A percentile compares a stretch with the other conserved stretches of the same genome.
Evolutionary conservation across 2,329 filamentous ascomycete species (phyloP).

Genomic region (Cryphonectria japonica): DNA sequence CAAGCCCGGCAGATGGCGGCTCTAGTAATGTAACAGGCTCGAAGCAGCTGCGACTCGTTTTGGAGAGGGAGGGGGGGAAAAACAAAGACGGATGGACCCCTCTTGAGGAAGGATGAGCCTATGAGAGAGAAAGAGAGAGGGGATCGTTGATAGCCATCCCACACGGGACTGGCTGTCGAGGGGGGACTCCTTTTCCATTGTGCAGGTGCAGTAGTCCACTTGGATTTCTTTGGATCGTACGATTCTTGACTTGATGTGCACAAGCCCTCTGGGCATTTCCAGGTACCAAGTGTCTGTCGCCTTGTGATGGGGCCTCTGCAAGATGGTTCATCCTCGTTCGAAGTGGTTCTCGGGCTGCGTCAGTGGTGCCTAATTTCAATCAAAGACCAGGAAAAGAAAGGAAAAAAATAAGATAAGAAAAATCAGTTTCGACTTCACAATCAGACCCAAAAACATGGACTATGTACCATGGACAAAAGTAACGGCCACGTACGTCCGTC

Average conservation of each 20-base stretch:
- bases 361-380: constrained; percentile 19
- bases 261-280: constrained; percentile 1
- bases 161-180: background rate
- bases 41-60: constrained; percentile 22
- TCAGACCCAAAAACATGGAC: background rate
- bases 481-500: background rate
- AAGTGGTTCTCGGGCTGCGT: constrained; percentile 12
- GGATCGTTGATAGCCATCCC: background rate
- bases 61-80: background rate
- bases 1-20: constrained; percentile 24
- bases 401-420: background rate
- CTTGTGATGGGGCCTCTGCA: constrained; percentile 2
- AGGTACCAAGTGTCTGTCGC: constrained; percentile 6
- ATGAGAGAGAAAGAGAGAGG: background rate
- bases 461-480: background rate
- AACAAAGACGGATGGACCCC: background rate
- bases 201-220: constrained; percentile 7
- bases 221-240: background rate
- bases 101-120: background rate
- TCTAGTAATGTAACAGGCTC: constrained; percentile 25
- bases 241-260: background rate
- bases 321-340: constrained; percentile 25
- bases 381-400: background rate
- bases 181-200: background rate
- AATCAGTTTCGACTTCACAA: background rate